These are phyloP conservation scores for Penicillium sp. DNA, from an alignment of 2,329 filamentous ascomycete species.

Conservation along the genomic window DNA sequence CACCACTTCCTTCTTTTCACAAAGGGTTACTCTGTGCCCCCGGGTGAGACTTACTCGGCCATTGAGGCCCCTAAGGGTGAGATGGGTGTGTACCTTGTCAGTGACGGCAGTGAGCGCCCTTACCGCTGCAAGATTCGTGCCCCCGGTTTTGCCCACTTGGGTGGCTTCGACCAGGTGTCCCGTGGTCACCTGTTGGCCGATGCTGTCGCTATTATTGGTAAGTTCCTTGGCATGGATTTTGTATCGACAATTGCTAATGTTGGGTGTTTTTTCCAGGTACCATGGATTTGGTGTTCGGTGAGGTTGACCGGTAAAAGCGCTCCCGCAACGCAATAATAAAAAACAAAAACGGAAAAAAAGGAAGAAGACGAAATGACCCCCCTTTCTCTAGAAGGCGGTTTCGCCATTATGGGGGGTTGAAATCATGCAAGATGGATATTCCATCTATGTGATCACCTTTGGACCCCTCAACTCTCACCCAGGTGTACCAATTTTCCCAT, in stretches of 20 bases:
- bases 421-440: constrained; percentile 14
- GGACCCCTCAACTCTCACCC: constrained; percentile 17
- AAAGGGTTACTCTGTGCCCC: constrained; percentile 96
- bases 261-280: constrained; percentile 47
- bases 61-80: constrained; percentile 99
- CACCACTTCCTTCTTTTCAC: constrained; percentile 99
- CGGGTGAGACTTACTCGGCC: constrained; percentile 95
- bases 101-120: constrained; percentile 91
- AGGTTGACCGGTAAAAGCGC: constrained; percentile 53
- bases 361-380: constrained; percentile 22
- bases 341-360: constrained; percentile 16
- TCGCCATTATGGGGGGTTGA: constrained; percentile 14
- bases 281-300: constrained; percentile 87
- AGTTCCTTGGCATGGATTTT: constrained; percentile 12
- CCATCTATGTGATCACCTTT: constrained; percentile 19
- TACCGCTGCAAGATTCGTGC: constrained; percentile 98
- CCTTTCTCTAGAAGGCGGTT: constrained; percentile 20
- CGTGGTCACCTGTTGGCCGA: constrained; percentile 93
- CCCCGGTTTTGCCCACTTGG: constrained; percentile 92
- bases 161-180: constrained; percentile 89
- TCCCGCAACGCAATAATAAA: constrained; percentile 20
- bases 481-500: constrained; percentile 27
- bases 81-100: constrained; percentile 97
- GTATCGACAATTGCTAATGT: constrained; percentile 8
- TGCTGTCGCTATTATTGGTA: constrained; percentile 88